phyloP scores from a whole-genome alignment of 2,329 filamentous ascomycete genomes.

The Akanthomyces uredinophilus region DNA sequence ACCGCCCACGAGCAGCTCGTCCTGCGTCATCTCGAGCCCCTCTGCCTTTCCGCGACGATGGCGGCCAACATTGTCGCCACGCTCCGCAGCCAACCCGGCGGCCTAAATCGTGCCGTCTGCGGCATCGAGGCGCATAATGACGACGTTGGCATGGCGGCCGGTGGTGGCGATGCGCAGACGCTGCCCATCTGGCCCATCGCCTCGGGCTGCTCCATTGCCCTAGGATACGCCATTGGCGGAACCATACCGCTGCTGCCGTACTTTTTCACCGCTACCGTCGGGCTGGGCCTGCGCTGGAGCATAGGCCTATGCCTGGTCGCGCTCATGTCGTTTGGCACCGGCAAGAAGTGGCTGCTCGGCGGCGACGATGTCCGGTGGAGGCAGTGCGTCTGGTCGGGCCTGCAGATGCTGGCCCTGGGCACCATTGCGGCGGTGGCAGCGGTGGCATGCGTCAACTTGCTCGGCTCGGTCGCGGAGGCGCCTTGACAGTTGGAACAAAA shows the following conservation, averaged over 20 bases:
- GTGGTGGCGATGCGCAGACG: conserved; percentile 15
- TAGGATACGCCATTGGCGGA: conserved; percentile 59
- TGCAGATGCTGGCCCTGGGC: conserved; percentile 32
- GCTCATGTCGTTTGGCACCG: conserved; percentile 52
- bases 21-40: conserved; percentile 28
- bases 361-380: conserved; percentile 14
- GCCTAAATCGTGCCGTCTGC: conserved; percentile 21
- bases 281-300: conserved; percentile 45
- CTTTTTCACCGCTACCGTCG: conserved; percentile 43
- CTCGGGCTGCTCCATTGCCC: conserved; percentile 54
- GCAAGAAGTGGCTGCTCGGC: conserved; percentile 42
- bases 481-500: not conserved
- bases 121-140: conserved; percentile 19
- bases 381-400: conserved; percentile 25
- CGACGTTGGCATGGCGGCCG: not conserved
- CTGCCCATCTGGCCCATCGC: conserved; percentile 33
- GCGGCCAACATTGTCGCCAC: conserved; percentile 23
- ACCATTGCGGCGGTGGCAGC: conserved; percentile 28
- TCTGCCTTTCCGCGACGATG: conserved; percentile 23
- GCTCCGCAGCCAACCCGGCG: conserved; percentile 26
- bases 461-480: conserved; percentile 17
- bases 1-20: conserved; percentile 21
- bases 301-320: conserved; percentile 49
- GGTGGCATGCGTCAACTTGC: conserved; percentile 25
- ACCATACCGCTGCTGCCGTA: conserved; percentile 59